Evolutionary conservation across 2,329 filamentous ascomycete genomes (phyloP).

Genomic region (Domatiomyces globalis): DNA sequence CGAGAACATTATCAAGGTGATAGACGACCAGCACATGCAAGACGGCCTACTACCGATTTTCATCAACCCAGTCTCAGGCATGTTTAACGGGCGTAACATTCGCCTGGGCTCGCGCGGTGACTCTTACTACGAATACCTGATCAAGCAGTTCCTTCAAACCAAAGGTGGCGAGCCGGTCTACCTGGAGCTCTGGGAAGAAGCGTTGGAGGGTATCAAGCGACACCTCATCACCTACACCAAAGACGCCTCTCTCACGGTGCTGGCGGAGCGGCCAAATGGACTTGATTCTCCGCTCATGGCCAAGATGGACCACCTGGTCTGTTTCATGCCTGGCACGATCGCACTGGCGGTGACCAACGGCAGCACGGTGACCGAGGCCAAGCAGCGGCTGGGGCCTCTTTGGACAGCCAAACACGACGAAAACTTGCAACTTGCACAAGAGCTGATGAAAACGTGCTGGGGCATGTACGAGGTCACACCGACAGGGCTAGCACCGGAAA

Average conservation of each 20-base stretch:
- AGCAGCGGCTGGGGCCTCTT: constrained; percentile 26
- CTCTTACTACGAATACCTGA: constrained; percentile 97
- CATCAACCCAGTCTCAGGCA: constrained; percentile 63
- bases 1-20: constrained; percentile 80
- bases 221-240: constrained; percentile 82
- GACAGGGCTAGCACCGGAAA: constrained; percentile 87
- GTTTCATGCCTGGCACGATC: constrained; percentile 94
- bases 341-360: constrained; percentile 77
- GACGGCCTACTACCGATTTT: constrained; percentile 88
- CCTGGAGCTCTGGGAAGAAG: constrained; percentile 82
- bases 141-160: constrained; percentile 96
- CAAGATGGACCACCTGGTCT: constrained; percentile 97
- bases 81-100: constrained; percentile 73
- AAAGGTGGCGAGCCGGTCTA: constrained; percentile 75
- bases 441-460: constrained; percentile 95
- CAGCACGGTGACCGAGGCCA: constrained; percentile 58
- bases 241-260: constrained; percentile 66
- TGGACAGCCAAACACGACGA: constrained; percentile 73
- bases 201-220: constrained; percentile 72
- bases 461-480: constrained; percentile 86
- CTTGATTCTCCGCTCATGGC: constrained; percentile 52
- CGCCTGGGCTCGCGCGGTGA: constrained; percentile 86
- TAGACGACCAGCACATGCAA: constrained; percentile 64
- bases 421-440: constrained; percentile 72
- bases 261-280: constrained; percentile 71